Evolutionary conservation across 179 eudicot species (phyloP), one percentile per base, ranked within the genome.

Genomic region (Vitellaria paradoxa): DNA sequence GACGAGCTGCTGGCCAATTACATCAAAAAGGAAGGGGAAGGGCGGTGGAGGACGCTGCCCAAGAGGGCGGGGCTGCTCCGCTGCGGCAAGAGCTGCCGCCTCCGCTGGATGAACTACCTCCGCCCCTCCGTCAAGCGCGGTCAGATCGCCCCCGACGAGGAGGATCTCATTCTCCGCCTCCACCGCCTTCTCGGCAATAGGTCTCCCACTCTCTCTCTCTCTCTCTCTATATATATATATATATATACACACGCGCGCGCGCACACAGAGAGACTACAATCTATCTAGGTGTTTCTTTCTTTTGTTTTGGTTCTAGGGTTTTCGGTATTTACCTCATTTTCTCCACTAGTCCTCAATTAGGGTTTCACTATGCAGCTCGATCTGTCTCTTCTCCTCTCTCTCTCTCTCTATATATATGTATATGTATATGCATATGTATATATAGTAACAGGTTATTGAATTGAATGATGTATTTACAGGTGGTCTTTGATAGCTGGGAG

Each of bases 401-500:
- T 30, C 37, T 30, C 37, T 30, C 37, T 30, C 37, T 30, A 1
- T 30, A 30, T 30, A 30, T 2, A 30, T 30, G 37, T 2, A 63
- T 15, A 13, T 61, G 5, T 12, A 9, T 3, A 42, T 42, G 45
- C 0, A 42, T 42, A 42, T 42, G 45, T 42, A 42, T 42, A 42
- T 42, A 5, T 42, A 42, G 45, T 42, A 42, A 42, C 6, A 4
- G 45, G 45, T 42, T 4, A 42, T 42, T 42, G 45, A 42, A 42
- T 42, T 42, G 45, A 42, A 15, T 49, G 0, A 42, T 56, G 9
- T 46, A 37, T 15, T 10, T 23, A 13, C 45, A 86, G 87, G 70
- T 87, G 87, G 89, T 84, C 87, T 9, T 63, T 87, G 68, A 87
- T 87, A 78, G 89, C 89, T 1, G 89, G 89, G 60, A 82, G 89